Conservation (phyloP, 2,329 filamentous ascomycete species). For the Penicillium hesseltinei region DNA sequence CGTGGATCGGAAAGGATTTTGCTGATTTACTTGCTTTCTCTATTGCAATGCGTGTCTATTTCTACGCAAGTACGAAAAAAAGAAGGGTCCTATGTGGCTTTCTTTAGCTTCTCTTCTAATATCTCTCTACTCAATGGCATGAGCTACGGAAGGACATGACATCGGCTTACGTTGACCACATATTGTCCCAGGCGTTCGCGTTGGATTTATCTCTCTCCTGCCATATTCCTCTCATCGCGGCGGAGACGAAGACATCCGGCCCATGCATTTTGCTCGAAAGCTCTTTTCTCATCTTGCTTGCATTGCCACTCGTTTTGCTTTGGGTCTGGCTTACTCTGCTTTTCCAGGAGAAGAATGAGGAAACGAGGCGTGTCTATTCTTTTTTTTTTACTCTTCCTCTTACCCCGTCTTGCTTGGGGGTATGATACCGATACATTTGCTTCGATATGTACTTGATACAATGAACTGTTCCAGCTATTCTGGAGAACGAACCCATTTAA, state of each 20-base stretch:
- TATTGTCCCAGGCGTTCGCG: constrained; percentile 12
- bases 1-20: constrained; percentile 28
- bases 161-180: constrained; percentile 7
- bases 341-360: constrained; percentile 9
- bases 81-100: constrained; percentile 16
- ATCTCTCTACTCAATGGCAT: constrained; percentile 15
- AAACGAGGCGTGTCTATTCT: constrained; percentile 13
- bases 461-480: constrained; percentile 8
- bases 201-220: constrained; percentile 4
- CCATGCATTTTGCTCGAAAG: constrained; percentile 6
- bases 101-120: constrained; percentile 13
- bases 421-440: constrained; percentile 23
- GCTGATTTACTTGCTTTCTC: constrained; percentile 15
- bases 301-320: constrained; percentile 5
- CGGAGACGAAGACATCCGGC: constrained; percentile 12
- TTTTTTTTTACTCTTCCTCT: constrained; percentile 15
- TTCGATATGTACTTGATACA: constrained; percentile 21
- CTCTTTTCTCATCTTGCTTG: constrained; percentile 3
- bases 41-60: constrained; percentile 12
- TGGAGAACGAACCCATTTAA: not conserved
- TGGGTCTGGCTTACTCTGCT: constrained; percentile 2
- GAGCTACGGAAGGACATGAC: constrained; percentile 17
- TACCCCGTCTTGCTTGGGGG: constrained; percentile 16
- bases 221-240: constrained; percentile 6
- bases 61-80: constrained; percentile 12